Base-by-base conservation (phyloP, 2,329 filamentous ascomycete species). In the Aspergillus ruber region DNA sequence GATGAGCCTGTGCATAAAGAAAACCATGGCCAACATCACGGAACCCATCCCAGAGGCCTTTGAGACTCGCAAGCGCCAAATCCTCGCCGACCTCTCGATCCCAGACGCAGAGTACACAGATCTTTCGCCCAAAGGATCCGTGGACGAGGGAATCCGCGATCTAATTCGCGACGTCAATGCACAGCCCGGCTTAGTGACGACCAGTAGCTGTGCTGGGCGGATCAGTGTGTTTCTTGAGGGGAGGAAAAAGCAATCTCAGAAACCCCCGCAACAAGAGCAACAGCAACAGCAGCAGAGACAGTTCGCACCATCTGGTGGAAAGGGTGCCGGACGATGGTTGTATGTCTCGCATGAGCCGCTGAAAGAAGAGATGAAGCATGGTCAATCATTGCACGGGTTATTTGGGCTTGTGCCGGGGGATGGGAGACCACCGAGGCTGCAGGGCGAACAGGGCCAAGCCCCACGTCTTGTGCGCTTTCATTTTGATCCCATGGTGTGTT, bases 211-310 rank as follows among this genome's bases (percentile, higher is more conserved):
- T 65, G 87, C 89, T 2, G 91, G 91, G 0, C 77, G 91, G 45
- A 80, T 94, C 42, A 90, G 86, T 54, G 86, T 96, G 3, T 97
- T 94, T 61, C 74, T 94, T 1, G 91, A 96, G 70, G 90, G 90
- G 1, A 73, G 72, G 40, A 85, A 81, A 59, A 71, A 54, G 44
- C 53, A 44, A 50, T 47, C 23, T 8, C 42, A 43, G 40, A 42
- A 12, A 45, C 25, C 50, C 23, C 27, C 25, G 40, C 45, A 50
- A 50, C 38, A 55, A 42, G 45, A 51, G 44, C 48, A 52, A 50
- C 42, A 53, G 40, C 46, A 49, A 10, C 53, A 51, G 44, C 48
- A 52, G 51, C 42, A 53, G 40, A 59, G 49, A 27, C 60, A 68
- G 47, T 71, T 69, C 51, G 84, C 83, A 7, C 81, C 82, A 3